These are phyloP conservation scores for Luffa acutangula DNA, from an alignment of 306 rosid genomes.

Conservation along the genomic window DNA sequence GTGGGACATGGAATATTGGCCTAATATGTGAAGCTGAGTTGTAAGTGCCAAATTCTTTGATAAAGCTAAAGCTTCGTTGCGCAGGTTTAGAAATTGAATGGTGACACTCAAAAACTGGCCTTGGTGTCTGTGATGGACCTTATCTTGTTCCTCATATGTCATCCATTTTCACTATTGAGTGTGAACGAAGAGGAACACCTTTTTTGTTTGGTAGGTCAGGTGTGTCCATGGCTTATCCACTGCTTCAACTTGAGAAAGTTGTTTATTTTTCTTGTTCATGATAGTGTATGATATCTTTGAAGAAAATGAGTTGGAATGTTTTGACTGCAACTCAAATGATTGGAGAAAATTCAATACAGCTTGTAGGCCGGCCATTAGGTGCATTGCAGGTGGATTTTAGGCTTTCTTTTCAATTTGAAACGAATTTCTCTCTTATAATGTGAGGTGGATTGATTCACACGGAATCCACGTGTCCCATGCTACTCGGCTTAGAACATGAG, in stretches of 20 bases:
- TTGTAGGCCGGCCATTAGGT: neutral
- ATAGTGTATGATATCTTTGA: neutral
- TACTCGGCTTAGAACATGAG: neutral
- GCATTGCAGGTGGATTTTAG: neutral
- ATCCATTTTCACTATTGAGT: neutral
- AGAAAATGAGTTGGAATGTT: constrained; percentile 2
- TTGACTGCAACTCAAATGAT: neutral
- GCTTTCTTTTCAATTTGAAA: neutral
- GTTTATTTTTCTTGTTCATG: neutral
- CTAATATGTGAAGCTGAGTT: neutral
- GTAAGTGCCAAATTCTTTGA: constrained; percentile 3
- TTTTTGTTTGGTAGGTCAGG: constrained; percentile 5
- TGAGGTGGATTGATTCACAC: neutral
- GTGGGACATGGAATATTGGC: constrained; percentile 2
- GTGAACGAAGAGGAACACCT: constrained; percentile 6
- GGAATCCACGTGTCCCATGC: neutral
- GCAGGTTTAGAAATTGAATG: neutral
- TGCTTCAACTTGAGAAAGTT: neutral
- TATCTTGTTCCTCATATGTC: constrained; percentile 1
- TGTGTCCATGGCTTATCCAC: constrained; percentile 8
- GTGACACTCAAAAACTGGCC: constrained; percentile 2
- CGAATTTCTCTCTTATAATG: neutral
- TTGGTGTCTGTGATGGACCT: neutral
- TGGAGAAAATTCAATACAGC: neutral
- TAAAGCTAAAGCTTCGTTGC: neutral